Percentiles rank a stretch among this genome's conserved stretches.
Evolutionary conservation across 345 rosid species (phyloP).

Genomic region (Punica granatum): DNA sequence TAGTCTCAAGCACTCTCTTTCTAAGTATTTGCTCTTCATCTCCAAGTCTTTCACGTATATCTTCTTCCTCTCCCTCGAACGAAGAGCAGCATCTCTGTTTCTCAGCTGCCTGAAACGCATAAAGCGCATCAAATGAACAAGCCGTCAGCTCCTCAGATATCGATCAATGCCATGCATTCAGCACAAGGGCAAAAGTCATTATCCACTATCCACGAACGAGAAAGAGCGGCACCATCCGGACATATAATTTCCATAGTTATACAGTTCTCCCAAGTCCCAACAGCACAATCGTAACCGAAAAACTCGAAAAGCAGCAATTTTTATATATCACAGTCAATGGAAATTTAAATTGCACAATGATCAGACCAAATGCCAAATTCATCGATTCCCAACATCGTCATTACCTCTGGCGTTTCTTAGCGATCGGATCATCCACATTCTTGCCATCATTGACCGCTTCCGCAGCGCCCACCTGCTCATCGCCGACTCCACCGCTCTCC

Average conservation of each 20-base stretch:
- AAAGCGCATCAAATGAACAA: not conserved
- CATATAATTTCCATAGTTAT: not conserved
- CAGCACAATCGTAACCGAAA: no score
- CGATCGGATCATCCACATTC: slow-evolving; percentile 42
- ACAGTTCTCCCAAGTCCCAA: no score
- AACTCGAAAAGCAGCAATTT: no score
- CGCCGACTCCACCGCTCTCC: not conserved
- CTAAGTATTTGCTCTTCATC: slow-evolving; percentile 70
- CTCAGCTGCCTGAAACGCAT: slow-evolving; percentile 59
- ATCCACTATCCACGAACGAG: slow-evolving; percentile 7
- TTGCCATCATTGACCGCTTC: slow-evolving; percentile 7
- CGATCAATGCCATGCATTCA: not conserved
- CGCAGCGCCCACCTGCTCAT: not conserved
- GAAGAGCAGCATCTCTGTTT: slow-evolving; percentile 79
- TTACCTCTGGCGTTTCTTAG: slow-evolving; percentile 61
- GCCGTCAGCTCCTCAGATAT: not conserved
- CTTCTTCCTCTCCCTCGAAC: slow-evolving; percentile 92
- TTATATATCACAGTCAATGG: not conserved
- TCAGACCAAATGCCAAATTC: not conserved
- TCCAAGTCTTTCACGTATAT: slow-evolving; percentile 63
- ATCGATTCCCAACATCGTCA: no score
- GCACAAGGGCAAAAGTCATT: not conserved
- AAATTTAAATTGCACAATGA: not conserved
- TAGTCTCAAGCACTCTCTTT: slow-evolving; percentile 74
- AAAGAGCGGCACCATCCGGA: not conserved